phyloP scores from a whole-genome alignment of 768 basidiomycete genomes.

The Lentinus brumalis region DNA sequence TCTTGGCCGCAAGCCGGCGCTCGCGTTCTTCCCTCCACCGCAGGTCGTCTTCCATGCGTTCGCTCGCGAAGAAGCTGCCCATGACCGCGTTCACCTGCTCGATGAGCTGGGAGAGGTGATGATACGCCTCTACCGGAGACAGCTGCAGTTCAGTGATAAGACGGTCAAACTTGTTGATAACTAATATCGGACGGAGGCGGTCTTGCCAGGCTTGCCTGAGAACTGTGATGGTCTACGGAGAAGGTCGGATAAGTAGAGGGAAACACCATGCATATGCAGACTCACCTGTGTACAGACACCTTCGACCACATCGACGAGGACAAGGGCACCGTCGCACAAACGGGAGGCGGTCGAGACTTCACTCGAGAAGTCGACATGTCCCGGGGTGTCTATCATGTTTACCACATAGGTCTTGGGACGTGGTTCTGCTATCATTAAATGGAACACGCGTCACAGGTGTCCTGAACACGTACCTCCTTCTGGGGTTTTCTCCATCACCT shows the following conservation, averaged over 20 bases:
- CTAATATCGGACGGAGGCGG: conserved; percentile 83
- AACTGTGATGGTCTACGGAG: conserved; percentile 84
- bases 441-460: conserved; percentile 20
- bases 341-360: conserved; percentile 95
- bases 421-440: conserved; percentile 41
- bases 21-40: conserved; percentile 94
- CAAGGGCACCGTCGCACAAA: conserved; percentile 92
- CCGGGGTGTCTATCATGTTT: conserved; percentile 98
- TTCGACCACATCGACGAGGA: conserved; percentile 95
- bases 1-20: conserved; percentile 74
- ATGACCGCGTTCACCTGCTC: conserved; percentile 99
- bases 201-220: conserved; percentile 95
- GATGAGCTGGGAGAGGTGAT: conserved; percentile 89
- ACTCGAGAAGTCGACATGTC: conserved; percentile 97
- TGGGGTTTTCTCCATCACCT: conserved; percentile 60
- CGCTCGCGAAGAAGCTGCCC: conserved; percentile 93
- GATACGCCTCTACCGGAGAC: conserved; percentile 88
- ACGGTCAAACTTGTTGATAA: conserved; percentile 97
- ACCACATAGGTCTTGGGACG: conserved; percentile 73
- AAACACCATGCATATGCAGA: neutral
- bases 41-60: conserved; percentile 95
- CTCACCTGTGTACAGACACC: conserved; percentile 95
- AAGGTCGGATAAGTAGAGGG: neutral
- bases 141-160: conserved; percentile 92
- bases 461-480: conserved; percentile 55